A percentile compares a stretch with the other conserved stretches of the same genome.
Evolutionary conservation across 2,329 filamentous ascomycete genomes (phyloP).

Genomic region (Xylariaceae sp.): DNA sequence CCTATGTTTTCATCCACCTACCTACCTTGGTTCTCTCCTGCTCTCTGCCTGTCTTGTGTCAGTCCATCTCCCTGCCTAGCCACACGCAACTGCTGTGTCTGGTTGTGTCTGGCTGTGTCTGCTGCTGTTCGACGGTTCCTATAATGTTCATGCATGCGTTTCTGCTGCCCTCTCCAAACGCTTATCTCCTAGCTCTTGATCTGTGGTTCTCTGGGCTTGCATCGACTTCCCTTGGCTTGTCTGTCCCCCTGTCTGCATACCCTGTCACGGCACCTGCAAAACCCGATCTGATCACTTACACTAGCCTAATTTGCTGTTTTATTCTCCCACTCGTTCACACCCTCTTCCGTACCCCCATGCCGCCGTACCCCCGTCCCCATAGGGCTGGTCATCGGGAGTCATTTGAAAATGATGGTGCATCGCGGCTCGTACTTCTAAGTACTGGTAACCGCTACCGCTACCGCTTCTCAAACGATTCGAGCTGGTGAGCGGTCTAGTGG

Average conservation of each 20-base stretch:
- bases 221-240: constrained; percentile 9
- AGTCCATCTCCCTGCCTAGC: background rate
- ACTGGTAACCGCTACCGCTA: background rate
- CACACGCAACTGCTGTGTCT: background rate
- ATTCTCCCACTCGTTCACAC: constrained; percentile 19
- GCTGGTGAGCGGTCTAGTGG: constrained; percentile 12
- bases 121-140: background rate
- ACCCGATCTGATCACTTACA: constrained; percentile 19
- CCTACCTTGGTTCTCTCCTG: background rate
- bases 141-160: constrained; percentile 2
- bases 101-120: background rate
- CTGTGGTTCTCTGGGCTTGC: constrained; percentile 7
- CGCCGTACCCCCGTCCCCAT: constrained; percentile 16
- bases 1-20: background rate
- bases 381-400: constrained; percentile 15
- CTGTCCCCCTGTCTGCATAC: constrained; percentile 17
- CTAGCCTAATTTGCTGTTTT: constrained; percentile 15
- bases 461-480: constrained; percentile 8
- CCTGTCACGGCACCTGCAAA: constrained; percentile 22
- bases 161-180: background rate
- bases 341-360: constrained; percentile 13
- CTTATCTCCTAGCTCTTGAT: background rate
- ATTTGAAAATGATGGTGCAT: constrained; percentile 8
- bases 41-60: background rate
- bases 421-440: constrained; percentile 8